Percentiles rank a stretch among this genome's conserved stretches.
Conservation (phyloP, 192 early-diverging fungal genomes). For the Backusella liffmaniae region DNA sequence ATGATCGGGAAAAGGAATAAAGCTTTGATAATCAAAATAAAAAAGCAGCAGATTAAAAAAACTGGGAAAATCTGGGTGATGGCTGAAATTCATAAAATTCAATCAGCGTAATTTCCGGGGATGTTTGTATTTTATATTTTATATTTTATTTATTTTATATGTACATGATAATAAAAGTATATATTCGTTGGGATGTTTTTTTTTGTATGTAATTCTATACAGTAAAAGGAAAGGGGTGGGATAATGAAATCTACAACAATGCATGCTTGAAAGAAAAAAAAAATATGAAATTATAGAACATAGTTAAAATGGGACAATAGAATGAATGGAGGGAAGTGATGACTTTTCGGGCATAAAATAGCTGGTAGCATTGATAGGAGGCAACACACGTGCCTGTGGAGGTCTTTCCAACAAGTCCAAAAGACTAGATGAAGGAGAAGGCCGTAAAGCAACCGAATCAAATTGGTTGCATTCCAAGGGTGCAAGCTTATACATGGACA, state of each 20-base stretch:
- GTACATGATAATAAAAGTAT: neutral
- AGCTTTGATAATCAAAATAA: slow-evolving; percentile 8
- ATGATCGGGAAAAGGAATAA: neutral
- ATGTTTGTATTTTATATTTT: neutral
- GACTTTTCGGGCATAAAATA: neutral
- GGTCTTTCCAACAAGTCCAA: slow-evolving; percentile 20
- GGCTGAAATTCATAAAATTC: slow-evolving; percentile 1
- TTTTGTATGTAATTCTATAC: neutral
- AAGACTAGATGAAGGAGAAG: slow-evolving; percentile 2
- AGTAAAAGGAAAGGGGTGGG: neutral
- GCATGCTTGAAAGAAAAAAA: neutral
- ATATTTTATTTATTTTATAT: neutral
- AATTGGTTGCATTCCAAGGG: slow-evolving; percentile 26
- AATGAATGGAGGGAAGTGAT: slow-evolving; percentile 24
- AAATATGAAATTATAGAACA: neutral
- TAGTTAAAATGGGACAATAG: slow-evolving; percentile 18
- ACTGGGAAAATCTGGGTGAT: slow-evolving; percentile 4
- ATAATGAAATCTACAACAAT: neutral
- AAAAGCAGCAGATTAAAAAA: neutral
- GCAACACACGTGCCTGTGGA: slow-evolving; percentile 17
- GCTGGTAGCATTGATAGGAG: slow-evolving; percentile 12
- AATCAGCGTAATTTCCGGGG: slow-evolving; percentile 5
- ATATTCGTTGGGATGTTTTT: neutral
- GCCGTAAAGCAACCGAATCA: neutral
- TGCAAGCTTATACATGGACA: slow-evolving; percentile 20